These are phyloP conservation scores for Elongisporangium undulatum DNA, from an alignment of 352 stramenopile species.

Conservation along the genomic window DNA sequence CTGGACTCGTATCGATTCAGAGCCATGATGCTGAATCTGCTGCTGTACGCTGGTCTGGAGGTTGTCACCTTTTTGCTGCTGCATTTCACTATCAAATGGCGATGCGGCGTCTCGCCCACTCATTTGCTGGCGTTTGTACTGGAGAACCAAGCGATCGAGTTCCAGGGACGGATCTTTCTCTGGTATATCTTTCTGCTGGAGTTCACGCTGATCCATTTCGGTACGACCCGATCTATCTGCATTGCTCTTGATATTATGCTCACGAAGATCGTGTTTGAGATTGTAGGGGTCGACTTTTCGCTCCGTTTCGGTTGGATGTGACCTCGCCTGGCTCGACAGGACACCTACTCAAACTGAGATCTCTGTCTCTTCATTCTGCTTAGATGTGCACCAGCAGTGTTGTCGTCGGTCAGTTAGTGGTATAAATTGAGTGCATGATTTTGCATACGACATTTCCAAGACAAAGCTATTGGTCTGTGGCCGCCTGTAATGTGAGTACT, in stretches of 20 bases:
- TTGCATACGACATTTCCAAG: no score
- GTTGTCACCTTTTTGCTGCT: conserved; percentile 10
- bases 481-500: no score
- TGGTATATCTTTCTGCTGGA: conserved; percentile 20
- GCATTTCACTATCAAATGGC: conserved; percentile 11
- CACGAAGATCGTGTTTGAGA: no score
- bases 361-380: no score
- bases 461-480: no score
- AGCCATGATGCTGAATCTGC: conserved; percentile 3
- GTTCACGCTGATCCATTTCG: conserved; percentile 14
- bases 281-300: no score
- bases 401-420: no score
- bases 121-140: conserved; percentile 19
- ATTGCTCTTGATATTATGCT: neutral
- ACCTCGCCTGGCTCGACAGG: no score
- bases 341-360: no score
- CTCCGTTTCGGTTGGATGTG: no score
- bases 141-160: conserved; percentile 13
- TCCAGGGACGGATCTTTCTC: conserved; percentile 15
- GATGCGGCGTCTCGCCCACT: conserved; percentile 14
- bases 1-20: neutral
- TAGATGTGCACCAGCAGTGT: no score
- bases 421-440: no score
- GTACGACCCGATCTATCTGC: neutral
- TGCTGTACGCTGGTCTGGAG: conserved; percentile 11